Evolutionary conservation across 2,329 filamentous ascomycete species (phyloP).

Genomic region (Fusarium brachygibbosum): DNA sequence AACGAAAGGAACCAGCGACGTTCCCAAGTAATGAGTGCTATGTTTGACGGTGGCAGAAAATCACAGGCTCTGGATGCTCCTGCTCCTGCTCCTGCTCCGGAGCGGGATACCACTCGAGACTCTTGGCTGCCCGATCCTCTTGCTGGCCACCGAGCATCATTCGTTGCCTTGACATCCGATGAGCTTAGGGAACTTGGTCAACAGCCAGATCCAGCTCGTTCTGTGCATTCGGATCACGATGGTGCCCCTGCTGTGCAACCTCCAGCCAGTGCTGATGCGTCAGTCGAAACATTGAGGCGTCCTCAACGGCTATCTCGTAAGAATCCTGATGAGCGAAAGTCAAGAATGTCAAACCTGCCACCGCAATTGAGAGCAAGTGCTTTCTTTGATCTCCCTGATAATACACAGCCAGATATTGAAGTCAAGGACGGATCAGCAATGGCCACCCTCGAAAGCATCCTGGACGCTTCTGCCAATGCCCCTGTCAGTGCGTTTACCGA

Average conservation of each 20-base stretch:
- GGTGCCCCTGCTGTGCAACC: constrained; percentile 26
- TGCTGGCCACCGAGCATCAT: constrained; percentile 55
- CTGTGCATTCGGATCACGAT: constrained; percentile 38
- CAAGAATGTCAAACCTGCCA: constrained; percentile 67
- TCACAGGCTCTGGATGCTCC: constrained; percentile 40
- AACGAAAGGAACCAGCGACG: constrained; percentile 76
- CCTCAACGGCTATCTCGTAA: constrained; percentile 53
- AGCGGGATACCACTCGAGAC: constrained; percentile 43
- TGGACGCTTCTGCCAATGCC: constrained; percentile 88
- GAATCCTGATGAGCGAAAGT: constrained; percentile 53
- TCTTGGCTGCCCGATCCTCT: constrained; percentile 64
- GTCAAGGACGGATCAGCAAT: constrained; percentile 85
- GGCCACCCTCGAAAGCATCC: constrained; percentile 88
- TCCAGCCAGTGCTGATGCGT: constrained; percentile 33
- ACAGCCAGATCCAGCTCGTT: constrained; percentile 36
- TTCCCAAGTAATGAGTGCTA: constrained; percentile 77
- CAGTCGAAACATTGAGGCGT: constrained; percentile 49
- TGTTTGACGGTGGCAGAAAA: constrained; percentile 56
- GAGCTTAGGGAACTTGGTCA: constrained; percentile 40
- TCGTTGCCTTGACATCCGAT: constrained; percentile 52
- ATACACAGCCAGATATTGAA: constrained; percentile 63
- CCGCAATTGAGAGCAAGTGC: constrained; percentile 90
- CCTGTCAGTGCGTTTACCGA: constrained; percentile 94
- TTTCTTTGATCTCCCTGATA: constrained; percentile 82
- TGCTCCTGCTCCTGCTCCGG: constrained; percentile 13